Base-by-base conservation (phyloP, 2,329 filamentous ascomycete genomes). In the Nothopassalora personata region DNA sequence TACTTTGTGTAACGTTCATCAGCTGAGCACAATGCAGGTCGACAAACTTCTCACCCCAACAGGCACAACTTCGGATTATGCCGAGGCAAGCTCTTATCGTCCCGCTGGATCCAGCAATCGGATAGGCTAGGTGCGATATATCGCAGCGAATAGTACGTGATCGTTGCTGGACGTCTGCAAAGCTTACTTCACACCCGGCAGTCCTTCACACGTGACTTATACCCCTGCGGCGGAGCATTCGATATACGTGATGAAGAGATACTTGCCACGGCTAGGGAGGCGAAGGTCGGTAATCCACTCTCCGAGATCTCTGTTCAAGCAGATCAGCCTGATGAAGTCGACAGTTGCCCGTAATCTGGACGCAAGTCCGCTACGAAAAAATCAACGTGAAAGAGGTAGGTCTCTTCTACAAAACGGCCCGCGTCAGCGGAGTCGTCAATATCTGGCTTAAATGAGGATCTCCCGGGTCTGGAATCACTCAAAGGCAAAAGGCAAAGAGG, bases 171-270 rank as follows among this genome's bases (percentile, higher is more conserved):
- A 68, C 53, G 62, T 68, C 56, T 68, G 66, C 58, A 53, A 54
- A n/a, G 66, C 66, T 13, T 68, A 68, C 59, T 68, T 66, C 59
- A 63, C 60, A 10, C 59, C 62, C 28, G 62, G 61, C n/a, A 66
- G 64, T 7, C 66, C 66, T 11, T 58, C 67, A 0, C 57, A 67
- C 49, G 57, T 54, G 34, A 59, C 59, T 30, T 60, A 57, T 13
- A 67, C 67, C 47, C 64, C 66, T 5, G 58, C 62, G 6, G 59
- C 66, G 9, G 60, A 53, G 5, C 60, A 59, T 5, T 62, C 60
- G 4, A 57, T 60, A n/a, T 57, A 63, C 11, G 51, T 58, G 0
- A 67, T 68, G 66, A 57, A 58, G 45, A 33, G 54, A 5, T 58
- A 3, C 56, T 68, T 5, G 23, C 56, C 3, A 52, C 61, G 0